A percentile compares a stretch with the other conserved stretches of the same genome.
phyloP scores from a whole-genome alignment of 257 asterid species.

The Nicotiana attenuata region DNA sequence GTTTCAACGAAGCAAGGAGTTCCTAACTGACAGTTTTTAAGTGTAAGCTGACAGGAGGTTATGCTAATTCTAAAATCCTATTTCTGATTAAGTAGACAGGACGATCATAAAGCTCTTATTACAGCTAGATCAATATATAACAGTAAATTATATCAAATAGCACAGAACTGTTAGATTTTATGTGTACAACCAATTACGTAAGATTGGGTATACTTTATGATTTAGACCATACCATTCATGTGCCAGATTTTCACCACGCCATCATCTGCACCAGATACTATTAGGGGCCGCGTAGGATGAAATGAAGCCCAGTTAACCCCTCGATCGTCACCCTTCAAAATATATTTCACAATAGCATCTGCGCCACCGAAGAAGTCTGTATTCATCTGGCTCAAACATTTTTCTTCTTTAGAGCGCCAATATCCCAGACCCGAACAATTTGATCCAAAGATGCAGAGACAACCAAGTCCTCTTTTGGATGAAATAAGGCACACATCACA shows the following conservation, averaged over 20 bases:
- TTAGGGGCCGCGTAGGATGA: constrained; percentile 93
- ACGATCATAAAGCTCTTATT: not conserved
- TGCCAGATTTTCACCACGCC: constrained; percentile 97
- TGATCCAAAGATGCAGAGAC: constrained; percentile 98
- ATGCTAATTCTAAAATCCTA: not conserved
- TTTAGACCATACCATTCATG: constrained; percentile 67
- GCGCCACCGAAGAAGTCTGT: constrained; percentile 94
- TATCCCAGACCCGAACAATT: constrained; percentile 97
- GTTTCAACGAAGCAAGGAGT: not conserved
- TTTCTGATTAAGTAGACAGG: not conserved
- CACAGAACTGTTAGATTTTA: not conserved
- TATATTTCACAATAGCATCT: constrained; percentile 98
- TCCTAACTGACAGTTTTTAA: not conserved
- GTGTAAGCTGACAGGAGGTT: too few species aligned
- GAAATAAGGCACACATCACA: constrained; percentile 95
- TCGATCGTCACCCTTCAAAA: constrained; percentile 92
- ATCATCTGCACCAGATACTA: constrained; percentile 98
- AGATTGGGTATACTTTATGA: not conserved
- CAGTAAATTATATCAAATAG: not conserved
- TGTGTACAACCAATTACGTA: not conserved
- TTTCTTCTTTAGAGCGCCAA: constrained; percentile 87
- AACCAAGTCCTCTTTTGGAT: constrained; percentile 93
- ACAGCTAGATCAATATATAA: not conserved
- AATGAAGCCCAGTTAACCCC: constrained; percentile 99
- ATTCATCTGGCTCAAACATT: constrained; percentile 86